phyloP scores from a whole-genome alignment of 257 asterid species.

The Capsicum rhomboideum region DNA sequence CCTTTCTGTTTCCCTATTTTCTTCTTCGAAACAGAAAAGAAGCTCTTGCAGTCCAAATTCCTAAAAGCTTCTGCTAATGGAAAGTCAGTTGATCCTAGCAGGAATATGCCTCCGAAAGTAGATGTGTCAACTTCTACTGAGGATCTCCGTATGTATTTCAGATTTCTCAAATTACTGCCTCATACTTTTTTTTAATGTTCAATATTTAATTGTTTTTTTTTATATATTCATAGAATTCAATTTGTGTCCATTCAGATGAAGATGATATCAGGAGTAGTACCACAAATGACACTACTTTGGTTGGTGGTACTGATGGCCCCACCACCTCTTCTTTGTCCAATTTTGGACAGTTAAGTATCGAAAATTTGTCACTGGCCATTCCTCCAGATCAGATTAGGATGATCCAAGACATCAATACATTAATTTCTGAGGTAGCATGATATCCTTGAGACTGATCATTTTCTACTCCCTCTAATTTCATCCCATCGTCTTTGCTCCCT shows the following conservation, averaged over 20 bases:
- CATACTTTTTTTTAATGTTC: not conserved
- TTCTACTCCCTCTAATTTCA: not conserved
- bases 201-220: not conserved
- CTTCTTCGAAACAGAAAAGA: conserved; percentile 58
- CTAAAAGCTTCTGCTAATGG: conserved; percentile 67
- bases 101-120: conserved; percentile 32
- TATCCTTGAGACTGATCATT: not conserved
- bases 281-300: conserved; percentile 25
- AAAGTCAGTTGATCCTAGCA: conserved; percentile 40
- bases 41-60: conserved; percentile 70
- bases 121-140: conserved; percentile 85
- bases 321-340: conserved; percentile 40
- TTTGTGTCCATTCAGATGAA: conserved; percentile 15
- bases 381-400: conserved; percentile 87
- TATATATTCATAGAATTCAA: conserved; percentile 10
- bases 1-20: conserved; percentile 8
- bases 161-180: not conserved
- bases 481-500: not conserved
- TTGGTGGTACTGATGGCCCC: conserved; percentile 30
- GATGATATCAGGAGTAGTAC: conserved; percentile 15
- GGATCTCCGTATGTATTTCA: conserved; percentile 63
- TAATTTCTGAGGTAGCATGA: conserved; percentile 66
- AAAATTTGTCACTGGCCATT: conserved; percentile 40
- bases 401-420: conserved; percentile 66
- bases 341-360: conserved; percentile 35